These are phyloP conservation scores for Pistacia atlantica DNA, from an alignment of 345 rosid species.

Conservation along the genomic window DNA sequence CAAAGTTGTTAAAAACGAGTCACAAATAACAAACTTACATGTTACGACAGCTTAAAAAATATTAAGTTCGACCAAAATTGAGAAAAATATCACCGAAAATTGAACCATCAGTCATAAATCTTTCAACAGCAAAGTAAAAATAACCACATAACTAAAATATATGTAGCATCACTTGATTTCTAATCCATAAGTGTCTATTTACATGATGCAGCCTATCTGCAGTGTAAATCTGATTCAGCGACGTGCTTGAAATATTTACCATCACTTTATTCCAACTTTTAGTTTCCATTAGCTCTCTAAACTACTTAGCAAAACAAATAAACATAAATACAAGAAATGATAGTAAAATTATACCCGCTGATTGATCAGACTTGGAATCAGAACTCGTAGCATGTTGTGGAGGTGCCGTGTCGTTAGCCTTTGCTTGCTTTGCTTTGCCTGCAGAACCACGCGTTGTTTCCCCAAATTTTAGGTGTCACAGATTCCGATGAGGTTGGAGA, in stretches of 20 bases:
- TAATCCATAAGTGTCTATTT: background rate
- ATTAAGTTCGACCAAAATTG: background rate
- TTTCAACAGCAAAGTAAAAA: background rate
- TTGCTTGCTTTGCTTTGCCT: conserved; percentile 28
- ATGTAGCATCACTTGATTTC: background rate
- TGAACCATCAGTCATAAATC: background rate
- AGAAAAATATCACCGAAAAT: background rate
- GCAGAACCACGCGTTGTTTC: conserved; percentile 27
- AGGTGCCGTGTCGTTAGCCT: conserved; percentile 23
- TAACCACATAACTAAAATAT: background rate
- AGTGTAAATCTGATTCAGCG: background rate
- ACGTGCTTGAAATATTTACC: background rate
- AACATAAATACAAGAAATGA: background rate
- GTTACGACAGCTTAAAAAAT: background rate
- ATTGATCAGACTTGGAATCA: conserved; percentile 25
- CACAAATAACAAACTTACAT: background rate
- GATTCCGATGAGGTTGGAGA: conserved; percentile 15
- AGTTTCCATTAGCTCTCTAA: no score
- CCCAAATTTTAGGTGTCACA: conserved; percentile 16
- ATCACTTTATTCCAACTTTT: background rate
- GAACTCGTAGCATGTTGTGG: conserved; percentile 11
- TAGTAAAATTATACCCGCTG: conserved; percentile 33
- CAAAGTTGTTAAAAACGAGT: background rate
- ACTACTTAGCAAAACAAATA: background rate
- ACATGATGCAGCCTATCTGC: background rate